These are phyloP conservation scores for Saccharomycopsis selenospora DNA, from an alignment of 805 yeast genomes.

Conservation along the genomic window DNA sequence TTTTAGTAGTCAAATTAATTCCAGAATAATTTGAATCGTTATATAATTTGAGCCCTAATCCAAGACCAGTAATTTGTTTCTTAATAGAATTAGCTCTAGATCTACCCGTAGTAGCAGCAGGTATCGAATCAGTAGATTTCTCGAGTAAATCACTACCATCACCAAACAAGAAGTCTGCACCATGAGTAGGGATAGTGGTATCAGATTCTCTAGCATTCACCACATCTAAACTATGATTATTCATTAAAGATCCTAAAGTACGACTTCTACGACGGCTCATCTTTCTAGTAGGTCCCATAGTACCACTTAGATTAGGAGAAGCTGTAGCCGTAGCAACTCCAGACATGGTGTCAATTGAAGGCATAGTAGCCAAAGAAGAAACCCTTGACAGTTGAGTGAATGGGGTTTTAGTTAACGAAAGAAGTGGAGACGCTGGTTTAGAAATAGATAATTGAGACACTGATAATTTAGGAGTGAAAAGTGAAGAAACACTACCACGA, in stretches of 20 bases:
- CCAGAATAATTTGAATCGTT: background rate
- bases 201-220: background rate
- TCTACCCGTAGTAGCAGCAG: background rate
- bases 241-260: conserved; percentile 13
- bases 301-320: background rate
- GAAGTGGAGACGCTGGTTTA: conserved; percentile 12
- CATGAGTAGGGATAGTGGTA: too few species aligned
- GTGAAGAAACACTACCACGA: background rate
- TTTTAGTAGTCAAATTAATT: background rate
- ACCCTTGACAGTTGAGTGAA: background rate
- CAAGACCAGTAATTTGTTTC: background rate
- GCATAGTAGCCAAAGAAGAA: background rate
- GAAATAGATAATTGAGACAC: conserved; percentile 10
- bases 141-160: background rate
- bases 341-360: background rate
- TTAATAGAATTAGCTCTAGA: conserved; percentile 11
- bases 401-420: background rate
- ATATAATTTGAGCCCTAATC: conserved; percentile 4
- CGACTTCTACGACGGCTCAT: conserved; percentile 15
- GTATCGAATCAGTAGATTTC: background rate
- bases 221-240: background rate
- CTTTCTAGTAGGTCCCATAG: too few species aligned
- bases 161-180: background rate
- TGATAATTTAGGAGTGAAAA: conserved; percentile 1
- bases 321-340: background rate